Evolutionary conservation across 495 filamentous ascomycete species (phyloP), one percentile per base, ranked within the genome.

Genomic region (Cladorrhinum samala): DNA sequence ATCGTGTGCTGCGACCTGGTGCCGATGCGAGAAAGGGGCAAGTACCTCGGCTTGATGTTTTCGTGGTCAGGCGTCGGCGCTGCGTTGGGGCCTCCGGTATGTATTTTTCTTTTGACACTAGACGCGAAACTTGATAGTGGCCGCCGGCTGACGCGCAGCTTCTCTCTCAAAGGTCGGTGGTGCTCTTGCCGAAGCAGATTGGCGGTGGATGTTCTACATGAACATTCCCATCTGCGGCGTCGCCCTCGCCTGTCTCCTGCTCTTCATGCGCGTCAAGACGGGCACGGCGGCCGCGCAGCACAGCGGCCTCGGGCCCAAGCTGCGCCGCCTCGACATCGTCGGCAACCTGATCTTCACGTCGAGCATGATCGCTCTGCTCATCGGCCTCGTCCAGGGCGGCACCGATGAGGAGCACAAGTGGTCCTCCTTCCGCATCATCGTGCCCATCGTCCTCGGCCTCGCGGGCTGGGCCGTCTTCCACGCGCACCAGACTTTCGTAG

Each of bases 1-100:
- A 89, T 93, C 41, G 58, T 69, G 41, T 83, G 59, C 45, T 80
- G 81, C 13, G 90, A 95, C 74, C 56, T 91, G 48, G 87, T 90
- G 63, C 82, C 83, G 50, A 75, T 88, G 61, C 68, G 69, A 36
- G 64, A 71, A 80, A 81, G 88, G 55, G 84, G 57, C 72, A 80
- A 49, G 79, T 83, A 68, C 37, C 54, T 65, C 50, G 68, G 60
- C 39, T 48, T 70, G 8, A 16, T 89, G 33, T 78, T 84, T 8
- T 73, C 75, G 7, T 77, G 78, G 79, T 18, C 80, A 78, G 83
- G 80, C 16, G 64, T 88, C 37, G 87, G 83, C 30, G 74, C 75
- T 47, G 79, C 81, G n/a, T n/a, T n/a, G n/a, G n/a, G n/a, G n/a
- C n/a, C n/a, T n/a, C n/a, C n/a, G n/a, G n/a, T n/a, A n/a, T n/a